Base-by-base conservation (phyloP, 805 yeast species). In the Teunomyces barrocoloradensis region DNA sequence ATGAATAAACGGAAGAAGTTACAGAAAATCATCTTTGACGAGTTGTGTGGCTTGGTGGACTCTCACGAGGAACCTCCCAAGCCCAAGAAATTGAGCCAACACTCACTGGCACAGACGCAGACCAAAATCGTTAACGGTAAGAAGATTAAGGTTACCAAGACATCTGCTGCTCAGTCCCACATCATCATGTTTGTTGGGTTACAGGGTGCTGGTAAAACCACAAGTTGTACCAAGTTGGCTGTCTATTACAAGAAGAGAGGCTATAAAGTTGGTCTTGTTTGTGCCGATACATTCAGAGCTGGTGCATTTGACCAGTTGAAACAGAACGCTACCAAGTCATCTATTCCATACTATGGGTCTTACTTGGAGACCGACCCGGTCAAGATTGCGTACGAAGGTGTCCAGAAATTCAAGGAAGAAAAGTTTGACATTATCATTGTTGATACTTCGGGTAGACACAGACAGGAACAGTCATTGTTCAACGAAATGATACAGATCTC, bases 261-360 rank as follows among this genome's bases (percentile, higher is more conserved):
- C 2, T 89, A 84, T 69, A 91, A 90, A 64, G 96, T 89, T 41
- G 98, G 98, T 45, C 75, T 94, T 63, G 98, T 94, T 21, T 94
- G 99, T 80, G 99, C 99, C 1, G 99, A 94, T 74, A 94, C 99
- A 27, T 94, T 92, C 77, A 84, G 99, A 78, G 99, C 99, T 32
- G 99, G 99, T 78, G 99, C 99, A 2, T 92, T 92, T 74, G 99
- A 92, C 70, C 99, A 92, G 75, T 79, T 92, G 69, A 92, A 94
- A 66, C 99, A 92, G 69, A 92, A 92, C 68, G 98, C 99, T 20
- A 89, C 92, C 46, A 89, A 89, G 72, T 95, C 99, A 1, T 82
- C 86, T 56, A 89, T 92, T 47, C 98, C 99, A 39, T 92, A 82
- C 68, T 92, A 83, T 66, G 99, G 99, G 58, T 87, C 96, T 5